These are phyloP conservation scores for Boletus eberwhitei DNA, from an alignment of 768 basidiomycete species.

Conservation along the genomic window DNA sequence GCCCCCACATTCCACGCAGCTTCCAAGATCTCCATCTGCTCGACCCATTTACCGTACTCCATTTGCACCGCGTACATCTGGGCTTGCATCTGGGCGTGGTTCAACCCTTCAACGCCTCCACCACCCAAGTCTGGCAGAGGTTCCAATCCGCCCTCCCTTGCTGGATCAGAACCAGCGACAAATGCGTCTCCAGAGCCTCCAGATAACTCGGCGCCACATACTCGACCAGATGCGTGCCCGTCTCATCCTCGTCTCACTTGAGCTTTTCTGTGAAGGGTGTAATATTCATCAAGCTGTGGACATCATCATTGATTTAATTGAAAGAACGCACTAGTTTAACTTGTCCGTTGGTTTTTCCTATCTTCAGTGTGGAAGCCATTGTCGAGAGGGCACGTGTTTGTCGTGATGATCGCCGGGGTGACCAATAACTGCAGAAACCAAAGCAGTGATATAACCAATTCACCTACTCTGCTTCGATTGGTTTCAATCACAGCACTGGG, in stretches of 20 bases:
- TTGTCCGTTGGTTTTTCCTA: not conserved
- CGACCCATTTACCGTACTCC: constrained; percentile 5
- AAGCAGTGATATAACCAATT: too few species aligned
- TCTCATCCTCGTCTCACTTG: constrained; percentile 13
- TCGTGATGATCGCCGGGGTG: not conserved
- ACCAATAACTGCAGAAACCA: not conserved
- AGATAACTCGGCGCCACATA: constrained; percentile 6
- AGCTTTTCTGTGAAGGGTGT: not conserved
- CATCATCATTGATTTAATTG: too few species aligned
- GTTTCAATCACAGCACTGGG: not conserved
- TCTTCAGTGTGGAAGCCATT: not conserved
- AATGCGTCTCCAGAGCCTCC: constrained; percentile 1
- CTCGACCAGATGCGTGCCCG: constrained; percentile 10
- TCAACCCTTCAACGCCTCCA: constrained; percentile 14
- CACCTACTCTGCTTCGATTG: not conserved
- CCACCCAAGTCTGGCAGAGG: constrained; percentile 22
- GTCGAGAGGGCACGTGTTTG: not conserved
- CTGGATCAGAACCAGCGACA: constrained; percentile 10
- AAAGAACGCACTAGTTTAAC: not conserved
- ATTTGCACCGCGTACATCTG: constrained; percentile 18
- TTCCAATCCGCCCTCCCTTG: constrained; percentile 14
- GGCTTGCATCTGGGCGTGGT: constrained; percentile 3
- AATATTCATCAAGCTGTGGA: not conserved
- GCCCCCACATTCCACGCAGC: constrained; percentile 8
- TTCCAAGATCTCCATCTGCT: constrained; percentile 16